These are phyloP conservation scores for Xylariaceae sp. DNA, from an alignment of 2,329 filamentous ascomycete genomes.

Conservation along the genomic window DNA sequence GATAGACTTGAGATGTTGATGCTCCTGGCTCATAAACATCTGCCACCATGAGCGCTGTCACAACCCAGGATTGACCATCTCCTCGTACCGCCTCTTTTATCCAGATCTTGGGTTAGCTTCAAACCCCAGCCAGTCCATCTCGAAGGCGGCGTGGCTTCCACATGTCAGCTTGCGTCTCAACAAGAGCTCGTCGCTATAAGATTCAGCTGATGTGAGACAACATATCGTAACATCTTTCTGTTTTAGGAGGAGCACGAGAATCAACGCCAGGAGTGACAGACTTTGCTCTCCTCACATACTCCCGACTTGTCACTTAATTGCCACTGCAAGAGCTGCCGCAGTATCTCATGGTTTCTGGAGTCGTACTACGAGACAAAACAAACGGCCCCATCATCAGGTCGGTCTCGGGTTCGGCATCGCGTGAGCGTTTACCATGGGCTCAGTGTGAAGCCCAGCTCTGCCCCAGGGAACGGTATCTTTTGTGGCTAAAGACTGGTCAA, in stretches of 20 bases:
- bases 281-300: slow-evolving; percentile 68
- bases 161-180: slow-evolving; percentile 58
- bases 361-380: slow-evolving; percentile 66
- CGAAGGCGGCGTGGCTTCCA: slow-evolving; percentile 59
- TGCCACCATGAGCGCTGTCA: slow-evolving; percentile 60
- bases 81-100: slow-evolving; percentile 54
- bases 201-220: not conserved
- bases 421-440: slow-evolving; percentile 68
- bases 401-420: slow-evolving; percentile 59
- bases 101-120: slow-evolving; percentile 65
- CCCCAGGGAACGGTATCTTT: slow-evolving; percentile 65
- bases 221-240: slow-evolving; percentile 1
- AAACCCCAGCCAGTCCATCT: slow-evolving; percentile 71
- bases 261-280: slow-evolving; percentile 65
- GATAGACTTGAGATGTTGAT: slow-evolving; percentile 54
- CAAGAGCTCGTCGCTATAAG: slow-evolving; percentile 54
- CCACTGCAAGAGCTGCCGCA: slow-evolving; percentile 71
- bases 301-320: slow-evolving; percentile 72
- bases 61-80: slow-evolving; percentile 71
- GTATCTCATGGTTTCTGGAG: slow-evolving; percentile 66
- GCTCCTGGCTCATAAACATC: slow-evolving; percentile 63
- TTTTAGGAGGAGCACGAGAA: slow-evolving; percentile 61
- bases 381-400: slow-evolving; percentile 62
- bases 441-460: slow-evolving; percentile 63
- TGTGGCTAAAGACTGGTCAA: slow-evolving; percentile 34